Percentiles rank a stretch among this genome's conserved stretches.
Evolutionary conservation across 2,329 filamentous ascomycete genomes (phyloP).

Genomic region (Fusarium pseudonygamai): DNA sequence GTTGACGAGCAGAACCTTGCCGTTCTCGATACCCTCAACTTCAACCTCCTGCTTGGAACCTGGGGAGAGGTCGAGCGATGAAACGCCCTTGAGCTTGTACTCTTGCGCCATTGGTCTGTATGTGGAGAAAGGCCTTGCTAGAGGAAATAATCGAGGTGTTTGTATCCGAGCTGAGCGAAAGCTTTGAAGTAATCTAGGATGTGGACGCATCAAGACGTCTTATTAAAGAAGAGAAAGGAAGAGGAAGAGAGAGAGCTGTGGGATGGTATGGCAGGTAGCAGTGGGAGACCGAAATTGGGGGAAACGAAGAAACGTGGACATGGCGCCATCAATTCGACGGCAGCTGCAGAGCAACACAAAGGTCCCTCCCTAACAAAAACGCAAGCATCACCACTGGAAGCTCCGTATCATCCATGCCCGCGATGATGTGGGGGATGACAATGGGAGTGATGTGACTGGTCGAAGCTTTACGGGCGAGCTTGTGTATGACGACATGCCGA

Average conservation of each 20-base stretch:
- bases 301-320: conserved; percentile 19
- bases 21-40: conserved; percentile 86
- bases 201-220: conserved; percentile 33
- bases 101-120: conserved; percentile 61
- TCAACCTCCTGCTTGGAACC: conserved; percentile 90
- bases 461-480: conserved; percentile 6
- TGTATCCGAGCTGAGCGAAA: conserved; percentile 23
- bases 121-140: conserved; percentile 38
- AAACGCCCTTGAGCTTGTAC: conserved; percentile 79
- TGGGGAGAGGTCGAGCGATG: conserved; percentile 76
- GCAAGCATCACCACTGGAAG: conserved; percentile 30
- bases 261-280: not conserved
- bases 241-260: not conserved
- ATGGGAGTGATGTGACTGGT: conserved; percentile 35
- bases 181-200: conserved; percentile 21
- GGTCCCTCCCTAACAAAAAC: conserved; percentile 7
- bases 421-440: conserved; percentile 43
- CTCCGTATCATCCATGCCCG: conserved; percentile 30
- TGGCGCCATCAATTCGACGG: conserved; percentile 18
- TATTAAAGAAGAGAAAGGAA: not conserved
- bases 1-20: conserved; percentile 88
- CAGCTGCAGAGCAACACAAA: not conserved
- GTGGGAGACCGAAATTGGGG: conserved; percentile 10
- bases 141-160: conserved; percentile 4
- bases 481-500: conserved; percentile 37